Conservation (phyloP, 1,284 basidiomycete genomes). For the Puccinia novopanici region DNA sequence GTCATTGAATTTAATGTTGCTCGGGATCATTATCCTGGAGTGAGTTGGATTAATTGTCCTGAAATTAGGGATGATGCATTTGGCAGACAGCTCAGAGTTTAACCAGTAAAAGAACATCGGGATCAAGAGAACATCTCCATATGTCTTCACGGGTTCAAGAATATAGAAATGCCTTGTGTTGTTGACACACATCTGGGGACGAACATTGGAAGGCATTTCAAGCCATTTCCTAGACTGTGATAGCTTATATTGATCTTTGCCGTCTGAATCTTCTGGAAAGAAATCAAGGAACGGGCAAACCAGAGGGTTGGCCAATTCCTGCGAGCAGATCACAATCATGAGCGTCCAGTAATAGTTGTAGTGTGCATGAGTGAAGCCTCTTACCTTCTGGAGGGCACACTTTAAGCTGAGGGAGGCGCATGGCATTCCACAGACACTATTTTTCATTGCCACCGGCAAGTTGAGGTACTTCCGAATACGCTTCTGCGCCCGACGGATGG, state of each 20-base stretch:
- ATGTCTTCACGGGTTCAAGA: background rate
- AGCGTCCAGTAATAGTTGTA: too few relatives aligned
- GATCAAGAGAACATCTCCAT: background rate
- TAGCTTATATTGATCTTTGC: background rate
- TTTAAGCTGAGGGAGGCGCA: too few relatives aligned
- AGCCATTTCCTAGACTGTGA: constrained; percentile 25
- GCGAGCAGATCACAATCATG: too few relatives aligned
- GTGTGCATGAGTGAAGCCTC: too few relatives aligned
- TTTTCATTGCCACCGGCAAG: too few relatives aligned
- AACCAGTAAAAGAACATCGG: background rate
- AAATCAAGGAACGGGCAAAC: background rate
- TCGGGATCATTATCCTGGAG: background rate
- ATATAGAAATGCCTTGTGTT: constrained; percentile 16
- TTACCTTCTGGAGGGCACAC: too few relatives aligned
- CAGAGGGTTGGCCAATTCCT: constrained; percentile 9
- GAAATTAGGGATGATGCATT: background rate
- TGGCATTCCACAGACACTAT: too few relatives aligned
- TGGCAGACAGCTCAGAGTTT: background rate
- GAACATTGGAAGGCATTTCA: background rate
- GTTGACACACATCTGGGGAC: constrained; percentile 23
- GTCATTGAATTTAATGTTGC: background rate
- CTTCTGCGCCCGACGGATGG: too few relatives aligned
- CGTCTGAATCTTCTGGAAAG: constrained; percentile 1
- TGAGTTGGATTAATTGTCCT: background rate
- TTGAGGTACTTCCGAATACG: too few relatives aligned